Percentiles rank a stretch among this genome's conserved stretches.
These are phyloP conservation scores for Cutaneotrichosporon sp. DNA, from an alignment of 1,284 basidiomycete genomes.

Conservation along the genomic window DNA sequence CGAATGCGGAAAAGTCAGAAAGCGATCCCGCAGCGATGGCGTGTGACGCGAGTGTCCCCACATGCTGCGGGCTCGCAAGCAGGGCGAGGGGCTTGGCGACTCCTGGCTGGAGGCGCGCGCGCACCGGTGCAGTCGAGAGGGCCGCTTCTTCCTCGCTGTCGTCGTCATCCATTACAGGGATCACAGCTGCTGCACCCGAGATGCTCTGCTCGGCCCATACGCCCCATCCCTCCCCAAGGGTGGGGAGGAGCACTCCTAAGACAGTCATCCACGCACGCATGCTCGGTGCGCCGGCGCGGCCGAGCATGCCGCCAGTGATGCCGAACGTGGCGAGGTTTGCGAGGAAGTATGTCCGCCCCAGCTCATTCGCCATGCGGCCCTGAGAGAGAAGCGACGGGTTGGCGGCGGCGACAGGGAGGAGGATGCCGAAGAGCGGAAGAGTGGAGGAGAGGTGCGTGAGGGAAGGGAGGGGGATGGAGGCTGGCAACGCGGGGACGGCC, in stretches of 20 bases:
- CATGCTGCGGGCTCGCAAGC: slow-evolving; percentile 39
- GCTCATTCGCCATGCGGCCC: slow-evolving; percentile 36
- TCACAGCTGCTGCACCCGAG: not conserved
- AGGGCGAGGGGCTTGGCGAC: slow-evolving; percentile 38
- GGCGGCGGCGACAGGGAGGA: slow-evolving; percentile 40
- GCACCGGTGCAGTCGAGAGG: not conserved
- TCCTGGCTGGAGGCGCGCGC: slow-evolving; percentile 28
- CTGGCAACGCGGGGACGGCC: slow-evolving; percentile 46
- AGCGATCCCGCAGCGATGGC: slow-evolving; percentile 22
- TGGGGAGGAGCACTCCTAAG: slow-evolving; percentile 33
- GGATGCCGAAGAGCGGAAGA: slow-evolving; percentile 42
- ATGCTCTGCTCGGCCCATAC: slow-evolving; percentile 41
- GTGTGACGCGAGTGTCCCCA: slow-evolving; percentile 25
- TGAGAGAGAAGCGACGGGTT: slow-evolving; percentile 28
- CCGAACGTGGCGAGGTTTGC: slow-evolving; percentile 52
- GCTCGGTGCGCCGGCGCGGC: slow-evolving; percentile 31
- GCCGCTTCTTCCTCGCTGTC: slow-evolving; percentile 32
- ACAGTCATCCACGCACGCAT: slow-evolving; percentile 43
- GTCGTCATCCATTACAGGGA: slow-evolving; percentile 14
- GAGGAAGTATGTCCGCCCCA: slow-evolving; percentile 47
- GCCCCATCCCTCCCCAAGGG: slow-evolving; percentile 47
- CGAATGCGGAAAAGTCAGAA: slow-evolving; percentile 38
- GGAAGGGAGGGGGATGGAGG: slow-evolving; percentile 45
- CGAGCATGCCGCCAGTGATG: slow-evolving; percentile 48
- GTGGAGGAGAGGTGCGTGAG: slow-evolving; percentile 43